Evolutionary conservation across 2,329 filamentous ascomycete species (phyloP).

Genomic region (Tolypocladium amazonense): DNA sequence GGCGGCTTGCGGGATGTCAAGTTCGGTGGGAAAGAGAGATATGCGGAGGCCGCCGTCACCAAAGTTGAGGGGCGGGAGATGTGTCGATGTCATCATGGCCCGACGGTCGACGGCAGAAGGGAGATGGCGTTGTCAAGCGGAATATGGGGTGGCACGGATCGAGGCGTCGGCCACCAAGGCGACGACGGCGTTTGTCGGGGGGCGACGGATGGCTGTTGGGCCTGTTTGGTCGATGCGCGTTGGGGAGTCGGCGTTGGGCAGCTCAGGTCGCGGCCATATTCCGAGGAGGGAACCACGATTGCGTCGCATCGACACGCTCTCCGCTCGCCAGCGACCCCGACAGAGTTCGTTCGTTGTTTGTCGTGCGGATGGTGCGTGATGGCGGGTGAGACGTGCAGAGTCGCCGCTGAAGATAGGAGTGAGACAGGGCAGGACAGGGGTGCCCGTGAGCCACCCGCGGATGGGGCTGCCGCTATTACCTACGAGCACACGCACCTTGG

Average conservation of each 20-base stretch:
- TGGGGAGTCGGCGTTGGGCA: background rate
- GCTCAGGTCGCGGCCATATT: background rate
- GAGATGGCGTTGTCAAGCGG: background rate
- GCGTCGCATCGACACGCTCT: background rate
- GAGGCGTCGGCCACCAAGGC: background rate
- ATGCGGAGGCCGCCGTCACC: slow-evolving; percentile 17
- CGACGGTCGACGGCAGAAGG: background rate
- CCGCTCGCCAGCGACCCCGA: background rate
- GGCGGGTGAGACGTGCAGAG: background rate
- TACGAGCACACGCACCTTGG: background rate
- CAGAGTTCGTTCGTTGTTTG: background rate
- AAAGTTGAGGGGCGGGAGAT: slow-evolving; percentile 18
- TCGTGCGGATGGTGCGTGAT: background rate
- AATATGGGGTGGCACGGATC: background rate
- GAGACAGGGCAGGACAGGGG: background rate
- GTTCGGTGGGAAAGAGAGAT: slow-evolving; percentile 15
- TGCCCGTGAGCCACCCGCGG: background rate
- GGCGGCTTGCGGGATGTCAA: slow-evolving; percentile 3
- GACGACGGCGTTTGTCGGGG: background rate
- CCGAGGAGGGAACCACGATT: background rate
- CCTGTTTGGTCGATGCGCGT: background rate
- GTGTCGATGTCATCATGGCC: slow-evolving; percentile 14
- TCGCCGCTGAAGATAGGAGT: slow-evolving; percentile 1
- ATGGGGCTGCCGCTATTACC: background rate
- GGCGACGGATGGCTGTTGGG: background rate